phyloP scores from a whole-genome alignment of 495 filamentous ascomycete genomes.

The Extremus antarcticus region DNA sequence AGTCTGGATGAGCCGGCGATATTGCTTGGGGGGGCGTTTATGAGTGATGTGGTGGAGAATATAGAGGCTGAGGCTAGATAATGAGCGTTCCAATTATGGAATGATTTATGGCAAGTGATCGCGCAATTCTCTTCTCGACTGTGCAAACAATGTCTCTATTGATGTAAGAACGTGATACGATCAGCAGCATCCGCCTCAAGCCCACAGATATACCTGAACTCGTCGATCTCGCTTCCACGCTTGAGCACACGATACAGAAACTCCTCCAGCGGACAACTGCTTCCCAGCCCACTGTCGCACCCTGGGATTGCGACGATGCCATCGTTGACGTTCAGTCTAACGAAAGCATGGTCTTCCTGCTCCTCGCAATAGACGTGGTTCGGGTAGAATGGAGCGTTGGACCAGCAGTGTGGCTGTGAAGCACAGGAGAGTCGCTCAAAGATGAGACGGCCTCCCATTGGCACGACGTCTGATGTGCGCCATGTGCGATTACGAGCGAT shows the following conservation, averaged over 20 bases:
- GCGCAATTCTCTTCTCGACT: neutral
- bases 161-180: constrained; percentile 36
- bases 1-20: constrained; percentile 59
- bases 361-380: constrained; percentile 15
- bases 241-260: constrained; percentile 36
- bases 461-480: constrained; percentile 45
- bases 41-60: constrained; percentile 41
- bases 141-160: constrained; percentile 12
- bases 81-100: no score
- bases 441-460: constrained; percentile 49
- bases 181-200: constrained; percentile 29
- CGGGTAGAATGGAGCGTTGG: constrained; percentile 12
- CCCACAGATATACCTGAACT: constrained; percentile 36
- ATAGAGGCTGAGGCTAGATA: constrained; percentile 9
- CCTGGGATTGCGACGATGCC: constrained; percentile 42
- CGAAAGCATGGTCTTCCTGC: constrained; percentile 22
- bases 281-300: constrained; percentile 42
- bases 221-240: constrained; percentile 27
- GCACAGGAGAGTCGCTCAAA: constrained; percentile 44
- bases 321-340: constrained; percentile 52
- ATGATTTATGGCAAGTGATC: no score
- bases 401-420: constrained; percentile 12
- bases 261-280: constrained; percentile 39
- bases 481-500: constrained; percentile 36
- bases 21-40: constrained; percentile 54